phyloP scores from a whole-genome alignment of 1,139 yeast species.

The Scheffersomyces quercinus region DNA sequence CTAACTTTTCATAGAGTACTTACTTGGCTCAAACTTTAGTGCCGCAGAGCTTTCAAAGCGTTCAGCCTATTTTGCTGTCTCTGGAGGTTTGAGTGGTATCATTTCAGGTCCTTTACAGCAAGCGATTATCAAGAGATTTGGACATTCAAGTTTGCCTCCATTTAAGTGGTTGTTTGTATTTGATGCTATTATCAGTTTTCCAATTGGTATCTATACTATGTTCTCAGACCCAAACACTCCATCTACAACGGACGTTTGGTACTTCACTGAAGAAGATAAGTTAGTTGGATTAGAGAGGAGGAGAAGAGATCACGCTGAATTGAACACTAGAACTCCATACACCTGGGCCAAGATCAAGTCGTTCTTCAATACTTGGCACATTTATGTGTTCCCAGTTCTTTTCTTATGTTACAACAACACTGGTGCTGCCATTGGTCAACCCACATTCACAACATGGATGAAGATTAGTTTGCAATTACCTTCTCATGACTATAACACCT shows the following conservation, averaged over 20 bases:
- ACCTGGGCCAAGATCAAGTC: slow-evolving; percentile 40
- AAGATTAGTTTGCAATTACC: slow-evolving; percentile 40
- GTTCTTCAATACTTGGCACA: slow-evolving; percentile 51
- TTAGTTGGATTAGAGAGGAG: slow-evolving; percentile 41
- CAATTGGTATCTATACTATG: slow-evolving; percentile 38
- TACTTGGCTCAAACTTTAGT: slow-evolving; percentile 17
- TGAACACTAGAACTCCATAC: slow-evolving; percentile 44
- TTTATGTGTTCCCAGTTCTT: slow-evolving; percentile 48
- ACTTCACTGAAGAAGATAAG: slow-evolving; percentile 33
- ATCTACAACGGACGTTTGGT: slow-evolving; percentile 39
- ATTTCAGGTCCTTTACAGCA: slow-evolving; percentile 42
- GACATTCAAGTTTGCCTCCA: slow-evolving; percentile 28
- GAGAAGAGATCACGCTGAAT: slow-evolving; percentile 46
- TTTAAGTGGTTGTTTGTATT: slow-evolving; percentile 43
- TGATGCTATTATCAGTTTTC: slow-evolving; percentile 39
- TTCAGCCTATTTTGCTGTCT: slow-evolving; percentile 48
- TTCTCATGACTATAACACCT: slow-evolving; percentile 44
- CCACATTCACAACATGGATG: slow-evolving; percentile 57
- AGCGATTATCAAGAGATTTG: slow-evolving; percentile 29
- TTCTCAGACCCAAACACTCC: slow-evolving; percentile 41
- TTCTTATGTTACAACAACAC: slow-evolving; percentile 53
- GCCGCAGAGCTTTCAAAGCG: slow-evolving; percentile 46
- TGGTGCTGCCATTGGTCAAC: slow-evolving; percentile 43
- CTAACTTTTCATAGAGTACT: slow-evolving; percentile 10
- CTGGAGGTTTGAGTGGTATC: slow-evolving; percentile 46